Evolutionary conservation across 2,329 filamentous ascomycete species (phyloP), one percentile per base, ranked within the genome.

Genomic region (Polytolypa hystricis): DNA sequence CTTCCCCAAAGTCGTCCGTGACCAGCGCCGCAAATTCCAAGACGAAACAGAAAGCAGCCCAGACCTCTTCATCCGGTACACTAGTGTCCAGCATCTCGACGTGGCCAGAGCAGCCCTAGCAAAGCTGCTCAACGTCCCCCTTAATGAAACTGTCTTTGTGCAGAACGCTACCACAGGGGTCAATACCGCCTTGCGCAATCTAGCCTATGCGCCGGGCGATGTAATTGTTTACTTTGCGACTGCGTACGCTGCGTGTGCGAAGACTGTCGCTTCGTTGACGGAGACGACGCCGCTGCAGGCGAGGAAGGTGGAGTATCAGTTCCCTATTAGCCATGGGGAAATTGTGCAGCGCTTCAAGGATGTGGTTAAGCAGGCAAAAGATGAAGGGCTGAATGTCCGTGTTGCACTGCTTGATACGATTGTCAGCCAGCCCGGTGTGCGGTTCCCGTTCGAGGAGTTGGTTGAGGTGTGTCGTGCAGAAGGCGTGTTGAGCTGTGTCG

Each of bases 401-500:
- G 49, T 87, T 7, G 82, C 79, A 12, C 52, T 89, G 11, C 91
- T 89, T 48, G 89, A 96, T 55, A 79, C 79, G 0, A 76, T 95
- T 5, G 78, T 80, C 6, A 85, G 81, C 18, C 65, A 81, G 15
- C 89, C 89, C 0, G 87, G 84, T 1, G 70, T 93, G 0, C 64
- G 78, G 2, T 76, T 94, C 48, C 89, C 89, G 0, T 94, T 83
- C 59, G 77, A 87, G 54, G 60, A 57, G 1, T 60, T 94, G 39
- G 69, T 73, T 1, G 55, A 58, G 5, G 67, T 73, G 0, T 94
- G 86, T 55, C 71, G 68, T 30, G 71, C 79, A 39, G 64, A 79
- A 16, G 74, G 72, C 0, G 64, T 95, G 3, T 53, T 89, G 37
- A 86, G 80, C 48, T 64, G 84, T 14, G 66, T 95, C 25, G 89